phyloP scores from a whole-genome alignment of 148 eudicot species.

The Salicornia ramosissima region DNA sequence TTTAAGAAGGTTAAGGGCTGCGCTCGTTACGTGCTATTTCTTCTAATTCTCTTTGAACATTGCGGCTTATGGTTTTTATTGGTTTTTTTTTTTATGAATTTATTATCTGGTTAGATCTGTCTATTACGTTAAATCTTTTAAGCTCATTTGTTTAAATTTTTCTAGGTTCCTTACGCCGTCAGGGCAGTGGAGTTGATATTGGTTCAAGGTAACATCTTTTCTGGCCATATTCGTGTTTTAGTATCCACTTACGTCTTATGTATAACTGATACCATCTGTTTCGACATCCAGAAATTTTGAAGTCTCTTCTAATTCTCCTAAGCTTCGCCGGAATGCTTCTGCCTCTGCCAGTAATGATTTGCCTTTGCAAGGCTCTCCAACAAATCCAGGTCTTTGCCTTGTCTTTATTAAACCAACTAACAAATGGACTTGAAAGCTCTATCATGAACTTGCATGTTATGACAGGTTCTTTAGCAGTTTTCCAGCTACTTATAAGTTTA shows the following conservation, averaged over 20 bases:
- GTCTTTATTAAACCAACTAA: slow-evolving; percentile 9
- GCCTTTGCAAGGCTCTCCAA: slow-evolving; percentile 39
- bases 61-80: neutral
- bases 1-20: neutral
- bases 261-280: neutral
- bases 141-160: slow-evolving; percentile 5
- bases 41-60: neutral
- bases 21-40: neutral
- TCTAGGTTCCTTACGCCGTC: slow-evolving; percentile 69
- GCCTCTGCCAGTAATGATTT: slow-evolving; percentile 55
- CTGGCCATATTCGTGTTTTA: neutral
- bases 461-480: neutral
- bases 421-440: slow-evolving; percentile 15
- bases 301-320: slow-evolving; percentile 46
- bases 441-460: neutral
- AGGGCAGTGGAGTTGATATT: slow-evolving; percentile 69
- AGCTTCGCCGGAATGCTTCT: slow-evolving; percentile 76
- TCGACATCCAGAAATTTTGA: slow-evolving; percentile 45
- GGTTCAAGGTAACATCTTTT: slow-evolving; percentile 48
- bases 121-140: neutral
- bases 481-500: neutral
- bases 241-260: neutral
- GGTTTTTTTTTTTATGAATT: neutral
- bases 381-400: slow-evolving; percentile 54
- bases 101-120: neutral